A percentile compares a stretch with the other conserved stretches of the same genome.
Evolutionary conservation across 2,329 filamentous ascomycete species (phyloP).

Genomic region (Meredithiella fracta): DNA sequence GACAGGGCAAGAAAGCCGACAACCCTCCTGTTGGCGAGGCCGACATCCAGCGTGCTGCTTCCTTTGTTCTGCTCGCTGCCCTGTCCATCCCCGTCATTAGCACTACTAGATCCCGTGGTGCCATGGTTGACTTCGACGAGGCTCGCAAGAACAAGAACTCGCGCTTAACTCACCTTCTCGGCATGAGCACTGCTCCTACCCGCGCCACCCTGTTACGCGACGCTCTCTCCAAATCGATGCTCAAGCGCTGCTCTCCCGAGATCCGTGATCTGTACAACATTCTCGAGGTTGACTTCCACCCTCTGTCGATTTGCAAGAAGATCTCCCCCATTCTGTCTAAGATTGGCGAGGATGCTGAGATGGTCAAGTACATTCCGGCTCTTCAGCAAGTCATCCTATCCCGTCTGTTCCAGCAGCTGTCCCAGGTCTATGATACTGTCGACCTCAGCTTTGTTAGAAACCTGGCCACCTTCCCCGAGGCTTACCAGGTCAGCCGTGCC

Average conservation of each 20-base stretch:
- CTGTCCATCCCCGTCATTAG: constrained; percentile 98
- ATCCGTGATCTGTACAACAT: constrained; percentile 98
- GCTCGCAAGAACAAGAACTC: constrained; percentile 98
- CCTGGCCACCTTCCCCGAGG: constrained; percentile 88
- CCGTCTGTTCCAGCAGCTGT: constrained; percentile 94
- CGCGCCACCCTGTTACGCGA: constrained; percentile 89
- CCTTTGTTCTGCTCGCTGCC: constrained; percentile 86
- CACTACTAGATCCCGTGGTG: constrained; percentile 87
- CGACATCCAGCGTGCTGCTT: constrained; percentile 85
- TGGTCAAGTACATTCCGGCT: constrained; percentile 91
- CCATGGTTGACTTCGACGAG: constrained; percentile 91
- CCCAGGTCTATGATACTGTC: constrained; percentile 96
- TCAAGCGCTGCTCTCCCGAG: constrained; percentile 83
- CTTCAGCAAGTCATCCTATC: constrained; percentile 98
- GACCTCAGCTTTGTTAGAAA: constrained; percentile 86
- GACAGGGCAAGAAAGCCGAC: constrained; percentile 82
- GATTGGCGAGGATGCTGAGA: constrained; percentile 85
- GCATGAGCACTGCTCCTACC: constrained; percentile 79
- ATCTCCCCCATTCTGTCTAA: constrained; percentile 89
- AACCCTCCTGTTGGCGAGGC: constrained; percentile 79
- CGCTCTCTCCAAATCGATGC: constrained; percentile 81
- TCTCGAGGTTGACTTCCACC: constrained; percentile 96
- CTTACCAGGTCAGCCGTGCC: constrained; percentile 77
- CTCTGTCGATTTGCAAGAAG: constrained; percentile 96
- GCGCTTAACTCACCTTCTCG: constrained; percentile 84